Conservation (phyloP, 164 flowering plant genomes). For the grape (Vitis vinifera) region DNA sequence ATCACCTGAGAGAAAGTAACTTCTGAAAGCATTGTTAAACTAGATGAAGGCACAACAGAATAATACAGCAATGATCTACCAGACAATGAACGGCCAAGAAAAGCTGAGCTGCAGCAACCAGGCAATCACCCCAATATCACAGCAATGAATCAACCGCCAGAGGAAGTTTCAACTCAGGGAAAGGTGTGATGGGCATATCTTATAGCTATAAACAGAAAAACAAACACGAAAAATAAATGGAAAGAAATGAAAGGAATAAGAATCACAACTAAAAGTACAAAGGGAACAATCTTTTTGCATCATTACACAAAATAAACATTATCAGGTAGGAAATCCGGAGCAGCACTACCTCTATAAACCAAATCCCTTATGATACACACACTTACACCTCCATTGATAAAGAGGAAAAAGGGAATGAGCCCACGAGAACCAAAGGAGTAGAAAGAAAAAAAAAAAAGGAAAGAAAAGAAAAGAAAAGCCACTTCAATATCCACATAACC, state of each 20-base stretch:
- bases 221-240: background rate
- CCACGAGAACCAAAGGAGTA: constrained; percentile 5
- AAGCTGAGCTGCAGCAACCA: too few species aligned
- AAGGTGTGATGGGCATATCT: too few species aligned
- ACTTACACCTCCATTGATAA: constrained; percentile 28
- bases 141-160: too few species aligned
- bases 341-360: constrained; percentile 28
- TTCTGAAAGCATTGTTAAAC: too few species aligned
- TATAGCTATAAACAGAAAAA: too few species aligned
- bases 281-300: constrained; percentile 24
- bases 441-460: too few species aligned
- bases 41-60: too few species aligned
- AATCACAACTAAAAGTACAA: constrained; percentile 1
- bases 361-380: constrained; percentile 45
- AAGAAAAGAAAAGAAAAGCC: constrained; percentile 3
- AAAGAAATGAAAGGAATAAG: background rate
- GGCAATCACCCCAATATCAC: too few species aligned
- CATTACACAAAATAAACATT: constrained; percentile 34
- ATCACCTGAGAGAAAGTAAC: too few species aligned
- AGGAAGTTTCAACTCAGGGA: too few species aligned
- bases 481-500: constrained; percentile 23
- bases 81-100: too few species aligned
- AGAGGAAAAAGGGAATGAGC: constrained; percentile 10
- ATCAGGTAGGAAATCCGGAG: constrained; percentile 25
- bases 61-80: too few species aligned